Percentiles rank a stretch among this genome's conserved stretches.
phyloP scores from a whole-genome alignment of 2,329 filamentous ascomycete species.

The Xylaria sp. region DNA sequence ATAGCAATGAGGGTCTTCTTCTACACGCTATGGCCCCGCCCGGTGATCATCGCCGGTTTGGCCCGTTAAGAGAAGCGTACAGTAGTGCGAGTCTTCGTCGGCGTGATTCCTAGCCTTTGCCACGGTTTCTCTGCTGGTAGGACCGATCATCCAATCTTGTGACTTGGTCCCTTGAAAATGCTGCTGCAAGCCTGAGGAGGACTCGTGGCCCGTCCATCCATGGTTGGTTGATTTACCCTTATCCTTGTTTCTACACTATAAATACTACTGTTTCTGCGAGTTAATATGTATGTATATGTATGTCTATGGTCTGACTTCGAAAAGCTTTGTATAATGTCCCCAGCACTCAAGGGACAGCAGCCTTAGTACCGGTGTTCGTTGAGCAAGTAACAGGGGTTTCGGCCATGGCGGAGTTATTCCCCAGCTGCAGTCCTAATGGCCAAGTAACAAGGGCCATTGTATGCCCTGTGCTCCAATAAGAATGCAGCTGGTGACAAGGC shows the following conservation, averaged over 20 bases:
- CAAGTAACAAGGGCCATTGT: background rate
- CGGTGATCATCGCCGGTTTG: conserved; percentile 7
- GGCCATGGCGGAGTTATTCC: conserved; percentile 13
- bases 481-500: background rate
- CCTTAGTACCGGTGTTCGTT: background rate
- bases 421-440: background rate
- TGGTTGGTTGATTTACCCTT: conserved; percentile 16
- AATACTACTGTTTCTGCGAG: background rate
- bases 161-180: background rate
- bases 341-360: background rate
- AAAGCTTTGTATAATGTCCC: conserved; percentile 20
- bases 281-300: too few species aligned
- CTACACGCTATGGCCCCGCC: background rate
- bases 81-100: background rate
- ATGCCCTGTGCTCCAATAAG: background rate
- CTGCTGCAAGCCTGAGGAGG: background rate
- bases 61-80: background rate
- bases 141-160: conserved; percentile 11
- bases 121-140: background rate
- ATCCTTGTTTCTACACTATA: background rate
- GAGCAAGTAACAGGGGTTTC: conserved; percentile 7
- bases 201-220: background rate
- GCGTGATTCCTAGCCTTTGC: background rate
- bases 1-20: background rate
- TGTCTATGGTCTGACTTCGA: conserved; percentile 11